phyloP scores from a whole-genome alignment of 192 early-diverging fungal genomes.

The Mortierella claussenii region DNA sequence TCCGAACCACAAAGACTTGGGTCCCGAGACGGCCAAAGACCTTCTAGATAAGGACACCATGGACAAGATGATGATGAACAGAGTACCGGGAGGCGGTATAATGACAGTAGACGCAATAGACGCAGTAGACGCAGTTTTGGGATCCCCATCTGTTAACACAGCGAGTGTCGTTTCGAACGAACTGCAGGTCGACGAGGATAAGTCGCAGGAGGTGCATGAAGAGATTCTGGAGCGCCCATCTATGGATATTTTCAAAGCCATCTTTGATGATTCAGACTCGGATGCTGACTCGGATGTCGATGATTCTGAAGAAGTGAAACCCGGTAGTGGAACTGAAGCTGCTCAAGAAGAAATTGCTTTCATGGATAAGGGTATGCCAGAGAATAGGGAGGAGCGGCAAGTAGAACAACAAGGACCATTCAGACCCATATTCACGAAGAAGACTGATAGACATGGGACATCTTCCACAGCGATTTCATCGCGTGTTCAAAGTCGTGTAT shows the following conservation, averaged over 20 bases:
- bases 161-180: background rate
- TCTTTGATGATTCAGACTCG: slow-evolving; percentile 72
- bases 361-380: background rate
- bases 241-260: slow-evolving; percentile 90
- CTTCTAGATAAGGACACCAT: slow-evolving; percentile 58
- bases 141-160: no score
- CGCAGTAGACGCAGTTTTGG: background rate
- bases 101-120: background rate
- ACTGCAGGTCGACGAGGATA: background rate
- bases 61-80: slow-evolving; percentile 47
- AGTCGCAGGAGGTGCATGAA: slow-evolving; percentile 8
- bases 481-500: background rate
- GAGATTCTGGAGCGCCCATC: slow-evolving; percentile 67
- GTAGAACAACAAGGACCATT: slow-evolving; percentile 1
- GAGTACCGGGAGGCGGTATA: slow-evolving; percentile 21
- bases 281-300: slow-evolving; percentile 66
- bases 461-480: background rate
- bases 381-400: background rate
- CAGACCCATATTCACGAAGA: slow-evolving; percentile 16
- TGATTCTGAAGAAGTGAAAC: slow-evolving; percentile 3
- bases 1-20: slow-evolving; percentile 59
- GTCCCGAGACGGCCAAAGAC: slow-evolving; percentile 39
- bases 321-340: no score
- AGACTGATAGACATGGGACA: background rate
- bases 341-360: slow-evolving; percentile 36